Evolutionary conservation across 345 rosid genomes (phyloP), one percentile per base, ranked within the genome.

Genomic region (Populus tremula): DNA sequence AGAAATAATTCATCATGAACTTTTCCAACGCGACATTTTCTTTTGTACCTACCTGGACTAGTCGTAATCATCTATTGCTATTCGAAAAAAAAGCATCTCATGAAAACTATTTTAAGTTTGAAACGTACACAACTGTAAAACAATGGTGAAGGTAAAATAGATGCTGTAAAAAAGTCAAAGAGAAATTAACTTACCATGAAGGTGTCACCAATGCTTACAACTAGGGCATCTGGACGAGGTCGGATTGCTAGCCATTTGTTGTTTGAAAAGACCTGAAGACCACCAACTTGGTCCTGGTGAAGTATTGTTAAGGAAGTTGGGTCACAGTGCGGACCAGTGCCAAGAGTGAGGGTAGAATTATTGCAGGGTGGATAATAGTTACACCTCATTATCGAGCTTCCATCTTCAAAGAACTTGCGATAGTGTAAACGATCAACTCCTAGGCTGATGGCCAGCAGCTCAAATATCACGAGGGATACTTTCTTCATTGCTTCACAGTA

Each of bases 291-390:
- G 74, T 92, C 97, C 79, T 94, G 97, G 72, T 92, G 94, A 81
- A 94, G 98, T 53, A 94, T 91, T 6, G 98, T 92, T 33, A 94
- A 45, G 70, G 98, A 88, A 38, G 87, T 89, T 33, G 98, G 95
- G 84, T 94, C 98, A 33, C 85, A 83, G 75, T 94, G 98, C 81
- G 98, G 97, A 31, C 98, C 98, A 12, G 98, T 94, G 67, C 98
- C 98, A 36, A 94, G 79, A n/a, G 91, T 82, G 61, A 86, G 88
- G 13, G 81, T 83, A 2, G 89, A 74, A 65, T 86, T 86, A 18
- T 82, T 74, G 91, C 98, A 94, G 3, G 86, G 82, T 0, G 98
- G 97, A 61, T 93, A 93, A 29, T 77, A 81, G 70, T 93, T 93
- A 56, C 90, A 84, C 76, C 98, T 78, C 86, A 92, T 81, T 31